Evolutionary conservation across 306 rosid genomes (phyloP).

Genomic region (Prunus salicina): DNA sequence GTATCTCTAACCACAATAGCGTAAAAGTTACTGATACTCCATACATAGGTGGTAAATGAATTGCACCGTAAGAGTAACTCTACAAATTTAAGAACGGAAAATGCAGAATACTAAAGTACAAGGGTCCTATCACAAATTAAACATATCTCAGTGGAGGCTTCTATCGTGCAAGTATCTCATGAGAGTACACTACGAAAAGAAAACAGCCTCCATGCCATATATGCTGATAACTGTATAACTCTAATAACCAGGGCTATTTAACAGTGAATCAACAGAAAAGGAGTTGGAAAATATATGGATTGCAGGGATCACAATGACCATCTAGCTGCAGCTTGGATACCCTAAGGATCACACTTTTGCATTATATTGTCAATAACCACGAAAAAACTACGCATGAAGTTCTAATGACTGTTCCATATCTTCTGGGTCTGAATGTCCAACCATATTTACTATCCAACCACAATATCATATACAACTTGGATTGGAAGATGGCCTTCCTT

Average conservation of each 20-base stretch:
- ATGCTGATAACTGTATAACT: not conserved
- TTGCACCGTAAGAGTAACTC: not conserved
- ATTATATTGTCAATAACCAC: not conserved
- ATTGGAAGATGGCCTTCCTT: not conserved
- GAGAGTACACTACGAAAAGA: not conserved
- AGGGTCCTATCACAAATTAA: not conserved
- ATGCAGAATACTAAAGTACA: not conserved
- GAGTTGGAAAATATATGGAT: not conserved
- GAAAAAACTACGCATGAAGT: not conserved
- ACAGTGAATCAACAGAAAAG: not conserved
- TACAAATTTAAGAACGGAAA: not conserved
- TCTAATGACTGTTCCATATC: not conserved
- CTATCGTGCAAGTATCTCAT: not conserved
- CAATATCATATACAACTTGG: not conserved
- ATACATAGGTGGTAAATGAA: not conserved
- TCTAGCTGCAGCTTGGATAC: constrained; percentile 2
- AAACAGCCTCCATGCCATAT: not conserved
- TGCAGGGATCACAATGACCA: not conserved
- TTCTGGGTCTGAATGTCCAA: not conserved
- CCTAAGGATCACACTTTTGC: not conserved
- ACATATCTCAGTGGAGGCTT: not conserved
- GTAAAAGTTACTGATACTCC: not conserved
- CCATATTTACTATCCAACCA: not conserved
- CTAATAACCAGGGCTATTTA: not conserved
- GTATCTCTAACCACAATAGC: not conserved